These are phyloP conservation scores for Brettanomyces sp. DNA, from an alignment of 805 yeast species.

Conservation along the genomic window DNA sequence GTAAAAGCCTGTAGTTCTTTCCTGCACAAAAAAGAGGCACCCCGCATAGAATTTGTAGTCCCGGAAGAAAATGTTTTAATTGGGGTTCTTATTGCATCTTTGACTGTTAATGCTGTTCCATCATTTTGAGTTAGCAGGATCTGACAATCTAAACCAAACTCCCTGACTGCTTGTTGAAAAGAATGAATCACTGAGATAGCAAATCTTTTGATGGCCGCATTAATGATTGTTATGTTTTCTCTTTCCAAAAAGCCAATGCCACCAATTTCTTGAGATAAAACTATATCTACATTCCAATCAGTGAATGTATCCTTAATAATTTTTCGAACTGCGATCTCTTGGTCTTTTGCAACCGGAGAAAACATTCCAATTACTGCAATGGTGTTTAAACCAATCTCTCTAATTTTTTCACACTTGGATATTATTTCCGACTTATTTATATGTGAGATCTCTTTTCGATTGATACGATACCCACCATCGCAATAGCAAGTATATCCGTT, in stretches of 20 bases:
- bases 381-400: conserved; percentile 23
- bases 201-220: conserved; percentile 34
- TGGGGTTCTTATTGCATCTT: conserved; percentile 32
- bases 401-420: conserved; percentile 18
- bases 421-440: not conserved
- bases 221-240: conserved; percentile 38
- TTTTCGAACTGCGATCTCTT: conserved; percentile 27
- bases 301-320: conserved; percentile 27
- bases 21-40: conserved; percentile 31
- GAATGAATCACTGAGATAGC: conserved; percentile 32
- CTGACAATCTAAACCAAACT: conserved; percentile 29
- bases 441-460: conserved; percentile 28
- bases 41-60: conserved; percentile 39
- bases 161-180: conserved; percentile 29
- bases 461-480: conserved; percentile 35
- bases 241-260: conserved; percentile 37
- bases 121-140: conserved; percentile 37
- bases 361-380: conserved; percentile 35
- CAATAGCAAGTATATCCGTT: conserved; percentile 27
- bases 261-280: conserved; percentile 30
- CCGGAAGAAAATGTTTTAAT: conserved; percentile 41
- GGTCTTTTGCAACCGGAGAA: conserved; percentile 29
- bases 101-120: conserved; percentile 34
- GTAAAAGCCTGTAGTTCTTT: conserved; percentile 18
- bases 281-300: conserved; percentile 19